These are phyloP conservation scores for Grosmannia serpens DNA, from an alignment of 2,329 filamentous ascomycete species.

Conservation along the genomic window DNA sequence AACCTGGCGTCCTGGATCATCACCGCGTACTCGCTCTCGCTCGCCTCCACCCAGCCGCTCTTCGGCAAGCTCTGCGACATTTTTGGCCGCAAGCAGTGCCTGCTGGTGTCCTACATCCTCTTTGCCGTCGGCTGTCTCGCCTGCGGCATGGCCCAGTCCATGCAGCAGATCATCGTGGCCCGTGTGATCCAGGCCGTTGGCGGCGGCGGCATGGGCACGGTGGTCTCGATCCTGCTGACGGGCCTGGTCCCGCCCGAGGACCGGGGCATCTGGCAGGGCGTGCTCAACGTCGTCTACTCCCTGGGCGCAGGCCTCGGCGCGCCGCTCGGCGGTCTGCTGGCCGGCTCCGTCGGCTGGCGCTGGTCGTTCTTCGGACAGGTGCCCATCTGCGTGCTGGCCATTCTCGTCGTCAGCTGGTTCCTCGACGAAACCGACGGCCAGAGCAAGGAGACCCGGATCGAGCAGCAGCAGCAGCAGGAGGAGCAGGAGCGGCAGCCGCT, in stretches of 20 bases:
- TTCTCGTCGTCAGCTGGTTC: neutral
- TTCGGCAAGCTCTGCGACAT: conserved; percentile 38
- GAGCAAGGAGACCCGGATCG: neutral
- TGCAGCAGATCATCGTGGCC: conserved; percentile 11
- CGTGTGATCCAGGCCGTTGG: conserved; percentile 47
- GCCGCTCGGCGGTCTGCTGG: neutral
- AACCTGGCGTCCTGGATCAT: conserved; percentile 70
- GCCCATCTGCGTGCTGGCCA: neutral
- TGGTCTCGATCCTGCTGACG: conserved; percentile 56
- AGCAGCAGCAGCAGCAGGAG: neutral
- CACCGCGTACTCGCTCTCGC: conserved; percentile 54
- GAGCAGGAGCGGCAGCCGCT: neutral
- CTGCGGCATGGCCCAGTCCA: conserved; percentile 40
- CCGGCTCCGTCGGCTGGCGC: neutral
- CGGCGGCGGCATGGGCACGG: conserved; percentile 61
- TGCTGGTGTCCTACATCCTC: conserved; percentile 43
- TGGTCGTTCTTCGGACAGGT: conserved; percentile 1
- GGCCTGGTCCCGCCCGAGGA: conserved; percentile 60
- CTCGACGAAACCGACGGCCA: neutral
- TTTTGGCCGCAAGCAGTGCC: conserved; percentile 54
- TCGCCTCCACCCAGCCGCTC: conserved; percentile 64
- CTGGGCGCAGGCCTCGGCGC: conserved; percentile 53
- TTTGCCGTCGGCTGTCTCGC: conserved; percentile 31
- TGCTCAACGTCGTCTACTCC: conserved; percentile 60
- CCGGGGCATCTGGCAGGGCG: conserved; percentile 61